phyloP scores from a whole-genome alignment of 148 eudicot genomes.

The Linanthus parryae region DNA sequence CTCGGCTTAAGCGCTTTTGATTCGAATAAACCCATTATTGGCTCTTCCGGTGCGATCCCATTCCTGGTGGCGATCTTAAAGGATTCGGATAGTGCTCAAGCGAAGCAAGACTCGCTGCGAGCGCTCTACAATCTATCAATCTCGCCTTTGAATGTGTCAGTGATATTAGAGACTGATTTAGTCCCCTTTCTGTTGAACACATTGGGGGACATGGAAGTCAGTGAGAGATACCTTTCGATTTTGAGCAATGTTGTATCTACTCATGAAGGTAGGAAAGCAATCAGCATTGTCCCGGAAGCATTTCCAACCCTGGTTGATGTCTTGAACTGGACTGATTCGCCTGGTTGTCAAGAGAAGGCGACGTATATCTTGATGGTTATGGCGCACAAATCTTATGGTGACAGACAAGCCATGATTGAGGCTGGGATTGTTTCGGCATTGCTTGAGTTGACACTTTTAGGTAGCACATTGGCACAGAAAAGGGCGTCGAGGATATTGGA shows the following conservation, averaged over 20 bases:
- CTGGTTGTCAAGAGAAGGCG: conserved; percentile 89
- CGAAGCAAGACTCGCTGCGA: conserved; percentile 63
- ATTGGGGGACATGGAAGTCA: conserved; percentile 68
- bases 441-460: conserved; percentile 82
- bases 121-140: conserved; percentile 84
- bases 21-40: conserved; percentile 77
- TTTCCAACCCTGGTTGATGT: conserved; percentile 60
- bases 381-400: conserved; percentile 80
- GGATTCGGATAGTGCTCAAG: conserved; percentile 42
- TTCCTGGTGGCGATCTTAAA: conserved; percentile 50
- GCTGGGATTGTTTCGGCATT: conserved; percentile 62
- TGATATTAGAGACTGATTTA: conserved; percentile 54
- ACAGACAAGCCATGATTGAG: conserved; percentile 74
- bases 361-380: conserved; percentile 78
- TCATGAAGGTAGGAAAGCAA: conserved; percentile 58
- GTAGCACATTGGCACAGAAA: conserved; percentile 85
- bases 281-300: conserved; percentile 38
- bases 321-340: conserved; percentile 78
- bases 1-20: conserved; percentile 88
- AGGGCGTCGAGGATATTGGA: conserved; percentile 87
- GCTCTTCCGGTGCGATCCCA: conserved; percentile 70
- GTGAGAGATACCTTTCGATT: conserved; percentile 72
- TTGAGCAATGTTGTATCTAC: conserved; percentile 56
- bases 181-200: conserved; percentile 36
- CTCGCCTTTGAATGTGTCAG: conserved; percentile 39